Percentiles rank a stretch among this genome's conserved stretches.
phyloP scores from a whole-genome alignment of 805 yeast genomes.

The Candida krabiensis region DNA sequence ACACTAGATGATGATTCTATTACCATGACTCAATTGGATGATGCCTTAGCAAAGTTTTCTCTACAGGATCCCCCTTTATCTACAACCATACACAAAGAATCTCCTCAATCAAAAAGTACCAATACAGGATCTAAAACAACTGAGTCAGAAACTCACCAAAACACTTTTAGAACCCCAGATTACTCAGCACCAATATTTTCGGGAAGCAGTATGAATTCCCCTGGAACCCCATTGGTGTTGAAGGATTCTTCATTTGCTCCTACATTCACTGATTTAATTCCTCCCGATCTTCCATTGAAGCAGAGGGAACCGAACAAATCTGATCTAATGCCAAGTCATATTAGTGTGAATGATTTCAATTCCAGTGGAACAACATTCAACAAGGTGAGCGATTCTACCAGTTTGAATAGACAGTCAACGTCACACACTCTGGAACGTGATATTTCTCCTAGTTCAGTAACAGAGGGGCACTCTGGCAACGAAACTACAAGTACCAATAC shows the following conservation, averaged over 20 bases:
- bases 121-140: conserved; percentile 9
- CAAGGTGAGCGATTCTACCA: background rate
- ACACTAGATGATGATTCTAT: conserved; percentile 1
- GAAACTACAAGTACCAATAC: conserved; percentile 1
- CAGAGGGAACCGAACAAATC: conserved; percentile 1
- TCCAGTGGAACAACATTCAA: background rate
- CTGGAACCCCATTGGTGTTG: conserved; percentile 24
- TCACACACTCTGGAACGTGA: background rate
- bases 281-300: conserved; percentile 12
- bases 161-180: conserved; percentile 12
- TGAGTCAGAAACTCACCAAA: conserved; percentile 21
- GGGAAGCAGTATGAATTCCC: conserved; percentile 20
- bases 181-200: conserved; percentile 6
- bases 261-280: conserved; percentile 20
- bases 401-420: background rate
- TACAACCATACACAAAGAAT: background rate
- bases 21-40: conserved; percentile 3
- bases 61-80: conserved; percentile 10
- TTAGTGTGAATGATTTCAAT: background rate
- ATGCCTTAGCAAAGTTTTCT: conserved; percentile 6
- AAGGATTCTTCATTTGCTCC: conserved; percentile 21
- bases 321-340: background rate
- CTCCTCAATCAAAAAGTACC: background rate
- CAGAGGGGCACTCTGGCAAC: background rate
- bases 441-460: background rate